phyloP scores from a whole-genome alignment of 2,329 filamentous ascomycete species.

The Sporothrix schenckii region DNA sequence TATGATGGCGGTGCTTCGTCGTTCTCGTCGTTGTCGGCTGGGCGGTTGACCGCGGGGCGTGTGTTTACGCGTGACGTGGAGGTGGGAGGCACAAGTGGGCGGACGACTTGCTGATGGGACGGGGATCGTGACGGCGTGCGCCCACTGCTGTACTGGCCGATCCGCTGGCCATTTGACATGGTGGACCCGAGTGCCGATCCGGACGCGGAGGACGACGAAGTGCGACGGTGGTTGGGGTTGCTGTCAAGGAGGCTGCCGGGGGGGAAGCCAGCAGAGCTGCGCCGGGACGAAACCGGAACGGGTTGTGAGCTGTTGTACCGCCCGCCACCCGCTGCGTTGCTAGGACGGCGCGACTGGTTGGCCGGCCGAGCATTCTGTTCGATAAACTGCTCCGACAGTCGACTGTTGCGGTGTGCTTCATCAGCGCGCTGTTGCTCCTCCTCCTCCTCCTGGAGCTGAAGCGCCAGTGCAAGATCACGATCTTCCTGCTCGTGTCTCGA shows the following conservation, averaged over 20 bases:
- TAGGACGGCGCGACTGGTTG: slow-evolving; percentile 39
- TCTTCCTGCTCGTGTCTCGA: slow-evolving; percentile 71
- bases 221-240: slow-evolving; percentile 5
- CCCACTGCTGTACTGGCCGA: slow-evolving; percentile 20
- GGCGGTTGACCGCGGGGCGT: slow-evolving; percentile 42
- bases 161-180: not conserved
- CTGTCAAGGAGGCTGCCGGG: slow-evolving; percentile 3
- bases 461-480: slow-evolving; percentile 80
- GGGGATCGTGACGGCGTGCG: slow-evolving; percentile 20
- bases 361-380: slow-evolving; percentile 58
- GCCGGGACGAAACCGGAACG: slow-evolving; percentile 36
- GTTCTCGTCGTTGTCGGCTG: slow-evolving; percentile 46
- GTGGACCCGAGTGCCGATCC: not conserved
- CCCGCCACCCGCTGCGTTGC: slow-evolving; percentile 31
- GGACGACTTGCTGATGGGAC: slow-evolving; percentile 43
- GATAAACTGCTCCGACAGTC: slow-evolving; percentile 70
- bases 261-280: slow-evolving; percentile 45
- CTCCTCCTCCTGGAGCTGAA: slow-evolving; percentile 94
- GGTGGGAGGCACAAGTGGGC: slow-evolving; percentile 52
- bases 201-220: slow-evolving; percentile 11
- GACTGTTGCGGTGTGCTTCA: slow-evolving; percentile 62
- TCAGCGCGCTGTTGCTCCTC: slow-evolving; percentile 71
- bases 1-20: slow-evolving; percentile 60
- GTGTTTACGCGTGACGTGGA: slow-evolving; percentile 4
- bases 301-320: slow-evolving; percentile 19